Base-by-base conservation (phyloP, 495 filamentous ascomycete species). In the Aspergillus sclerotioniger region DNA sequence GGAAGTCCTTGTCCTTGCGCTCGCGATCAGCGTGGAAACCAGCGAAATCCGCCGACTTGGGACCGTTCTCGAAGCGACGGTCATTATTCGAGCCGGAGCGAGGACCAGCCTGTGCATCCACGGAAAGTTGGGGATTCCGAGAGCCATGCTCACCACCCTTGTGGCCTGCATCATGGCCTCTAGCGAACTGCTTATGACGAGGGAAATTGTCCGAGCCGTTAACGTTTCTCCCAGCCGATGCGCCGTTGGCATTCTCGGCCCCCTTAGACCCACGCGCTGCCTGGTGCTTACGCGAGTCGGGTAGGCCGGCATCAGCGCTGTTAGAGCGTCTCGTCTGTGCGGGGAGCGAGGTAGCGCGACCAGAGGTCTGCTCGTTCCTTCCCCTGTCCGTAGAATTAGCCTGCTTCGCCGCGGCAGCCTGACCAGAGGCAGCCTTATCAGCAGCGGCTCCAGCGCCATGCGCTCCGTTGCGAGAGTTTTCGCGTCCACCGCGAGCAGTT, bases 381-480 rank as follows among this genome's bases (percentile, higher is more conserved):
- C 76, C 77, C 53, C 76, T 62, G 5, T 80, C 74, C 48, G 67
- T 64, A 48, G 65, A 65, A 25, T 64, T 28, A 10, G 67, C 52
- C 54, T 77, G 73, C 65, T 78, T 80, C 16, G 60, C 60, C 45
- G 70, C 68, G 7, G 65, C 39, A 28, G 63, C 53, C 50, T 75
- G 72, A 20, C 68, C 68, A 53, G 71, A 54, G 39, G 64, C 49
- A 57, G 62, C 52, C 61, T 83, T 84, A 32, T 84, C 81, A 46
- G 65, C 66, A 56, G 68, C 63, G 17, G 65, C 66, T 56, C 69
- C 63, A 20, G 65, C 64, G 17, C 75, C 80, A 55, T 75, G 70
- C 32, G 76, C 50, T 32, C 70, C 71, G 44, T 81, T 84, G 55
- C 88, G 81, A 46, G 80, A 81, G 58, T 77, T 77, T 32, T 82